These are phyloP conservation scores for Beauveria scarabaeidicola DNA, from an alignment of 2,329 filamentous ascomycete species.

Conservation along the genomic window DNA sequence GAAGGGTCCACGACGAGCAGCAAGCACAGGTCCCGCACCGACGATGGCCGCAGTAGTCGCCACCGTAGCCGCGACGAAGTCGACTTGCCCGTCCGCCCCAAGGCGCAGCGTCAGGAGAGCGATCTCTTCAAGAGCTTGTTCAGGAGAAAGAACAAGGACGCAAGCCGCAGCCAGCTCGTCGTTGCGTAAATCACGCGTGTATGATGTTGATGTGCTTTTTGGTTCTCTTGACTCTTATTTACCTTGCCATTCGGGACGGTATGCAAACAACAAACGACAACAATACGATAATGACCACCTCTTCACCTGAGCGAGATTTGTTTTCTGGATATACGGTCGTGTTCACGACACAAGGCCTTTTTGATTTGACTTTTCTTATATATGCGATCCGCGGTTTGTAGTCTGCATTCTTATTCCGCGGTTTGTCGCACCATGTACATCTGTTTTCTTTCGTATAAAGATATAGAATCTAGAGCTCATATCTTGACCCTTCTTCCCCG, in stretches of 20 bases:
- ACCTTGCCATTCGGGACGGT: neutral
- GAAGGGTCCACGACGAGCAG: constrained; percentile 11
- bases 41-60: constrained; percentile 24
- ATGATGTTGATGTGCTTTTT: constrained; percentile 3
- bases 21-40: constrained; percentile 25
- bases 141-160: constrained; percentile 44
- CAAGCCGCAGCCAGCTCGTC: constrained; percentile 25
- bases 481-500: neutral
- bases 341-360: neutral
- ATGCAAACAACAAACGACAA: neutral
- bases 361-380: neutral
- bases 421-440: neutral
- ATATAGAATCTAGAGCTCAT: neutral
- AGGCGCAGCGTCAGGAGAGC: constrained; percentile 35
- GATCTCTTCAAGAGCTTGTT: constrained; percentile 53
- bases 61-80: constrained; percentile 26
- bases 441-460: neutral
- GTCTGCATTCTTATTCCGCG: neutral
- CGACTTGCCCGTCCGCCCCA: constrained; percentile 36
- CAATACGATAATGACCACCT: constrained; percentile 4
- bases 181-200: constrained; percentile 17
- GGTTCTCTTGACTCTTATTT: neutral
- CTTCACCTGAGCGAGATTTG: neutral
- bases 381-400: neutral
- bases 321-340: neutral